These are phyloP conservation scores for Syzygium jambos DNA, from an alignment of 345 rosid species.

Conservation along the genomic window DNA sequence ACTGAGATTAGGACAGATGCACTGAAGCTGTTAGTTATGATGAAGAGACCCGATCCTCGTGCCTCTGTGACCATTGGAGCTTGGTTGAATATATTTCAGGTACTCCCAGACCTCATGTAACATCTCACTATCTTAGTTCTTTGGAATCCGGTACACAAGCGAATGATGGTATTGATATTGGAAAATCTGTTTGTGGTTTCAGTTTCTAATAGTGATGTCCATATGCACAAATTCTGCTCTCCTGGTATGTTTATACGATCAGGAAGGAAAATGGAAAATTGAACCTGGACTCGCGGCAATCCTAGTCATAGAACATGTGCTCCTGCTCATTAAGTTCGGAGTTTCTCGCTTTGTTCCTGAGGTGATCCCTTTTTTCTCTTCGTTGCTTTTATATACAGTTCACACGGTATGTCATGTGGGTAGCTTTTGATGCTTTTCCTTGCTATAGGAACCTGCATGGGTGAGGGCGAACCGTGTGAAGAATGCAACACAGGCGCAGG, in stretches of 20 bases:
- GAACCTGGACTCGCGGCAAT: slow-evolving; percentile 90
- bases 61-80: slow-evolving; percentile 85
- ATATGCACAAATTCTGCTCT: slow-evolving; percentile 90
- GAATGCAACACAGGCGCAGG: slow-evolving; percentile 66
- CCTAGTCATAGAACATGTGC: slow-evolving; percentile 76
- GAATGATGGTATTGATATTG: not conserved
- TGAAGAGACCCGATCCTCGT: slow-evolving; percentile 81
- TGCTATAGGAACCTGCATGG: slow-evolving; percentile 83
- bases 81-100: slow-evolving; percentile 97
- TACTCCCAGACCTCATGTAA: not conserved
- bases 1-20: slow-evolving; percentile 87
- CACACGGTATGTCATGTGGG: not conserved
- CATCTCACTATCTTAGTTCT: not conserved
- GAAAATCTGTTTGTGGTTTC: slow-evolving; percentile 7
- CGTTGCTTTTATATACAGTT: not conserved
- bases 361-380: slow-evolving; percentile 11
- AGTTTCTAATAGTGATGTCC: slow-evolving; percentile 81
- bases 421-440: not conserved
- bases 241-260: slow-evolving; percentile 77
- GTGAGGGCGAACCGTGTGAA: slow-evolving; percentile 65
- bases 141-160: not conserved
- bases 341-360: slow-evolving; percentile 80
- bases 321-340: slow-evolving; percentile 71
- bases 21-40: slow-evolving; percentile 58
- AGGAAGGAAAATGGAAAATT: slow-evolving; percentile 83